Conservation (phyloP, 768 basidiomycete genomes). For the Tricholoma sp. region DNA sequence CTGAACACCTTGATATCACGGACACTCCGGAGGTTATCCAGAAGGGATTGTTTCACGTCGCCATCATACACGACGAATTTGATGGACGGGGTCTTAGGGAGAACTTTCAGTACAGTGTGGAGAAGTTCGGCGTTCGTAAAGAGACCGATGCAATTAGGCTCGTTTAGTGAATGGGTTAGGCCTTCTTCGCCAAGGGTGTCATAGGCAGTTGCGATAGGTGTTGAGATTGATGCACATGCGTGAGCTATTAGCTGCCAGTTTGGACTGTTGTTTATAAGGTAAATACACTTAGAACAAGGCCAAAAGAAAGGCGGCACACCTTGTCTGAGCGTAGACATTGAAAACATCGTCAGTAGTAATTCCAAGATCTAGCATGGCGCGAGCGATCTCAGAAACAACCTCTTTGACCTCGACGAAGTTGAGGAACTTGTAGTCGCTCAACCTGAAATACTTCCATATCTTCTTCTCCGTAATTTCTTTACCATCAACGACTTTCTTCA, state of each 20-base stretch:
- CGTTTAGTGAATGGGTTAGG: slow-evolving; percentile 83
- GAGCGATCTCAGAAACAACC: slow-evolving; percentile 56
- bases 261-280: slow-evolving; percentile 34
- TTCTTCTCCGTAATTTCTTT: slow-evolving; percentile 84
- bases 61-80: slow-evolving; percentile 87
- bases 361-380: slow-evolving; percentile 69
- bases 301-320: slow-evolving; percentile 35
- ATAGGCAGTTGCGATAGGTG: slow-evolving; percentile 90
- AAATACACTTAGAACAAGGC: slow-evolving; percentile 6
- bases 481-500: slow-evolving; percentile 78
- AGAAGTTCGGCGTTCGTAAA: slow-evolving; percentile 94
- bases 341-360: slow-evolving; percentile 67
- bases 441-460: slow-evolving; percentile 93
- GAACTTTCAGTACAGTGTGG: slow-evolving; percentile 66
- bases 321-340: slow-evolving; percentile 88
- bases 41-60: slow-evolving; percentile 39
- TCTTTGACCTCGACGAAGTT: slow-evolving; percentile 68
- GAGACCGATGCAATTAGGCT: slow-evolving; percentile 73
- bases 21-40: slow-evolving; percentile 53
- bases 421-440: slow-evolving; percentile 84
- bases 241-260: slow-evolving; percentile 90
- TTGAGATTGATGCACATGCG: slow-evolving; percentile 72
- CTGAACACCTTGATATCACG: slow-evolving; percentile 59
- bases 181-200: slow-evolving; percentile 91
- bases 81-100: slow-evolving; percentile 68